Percentiles rank a stretch among this genome's conserved stretches.
phyloP scores from a whole-genome alignment of 345 rosid species.

The Eucalyptus regnans region DNA sequence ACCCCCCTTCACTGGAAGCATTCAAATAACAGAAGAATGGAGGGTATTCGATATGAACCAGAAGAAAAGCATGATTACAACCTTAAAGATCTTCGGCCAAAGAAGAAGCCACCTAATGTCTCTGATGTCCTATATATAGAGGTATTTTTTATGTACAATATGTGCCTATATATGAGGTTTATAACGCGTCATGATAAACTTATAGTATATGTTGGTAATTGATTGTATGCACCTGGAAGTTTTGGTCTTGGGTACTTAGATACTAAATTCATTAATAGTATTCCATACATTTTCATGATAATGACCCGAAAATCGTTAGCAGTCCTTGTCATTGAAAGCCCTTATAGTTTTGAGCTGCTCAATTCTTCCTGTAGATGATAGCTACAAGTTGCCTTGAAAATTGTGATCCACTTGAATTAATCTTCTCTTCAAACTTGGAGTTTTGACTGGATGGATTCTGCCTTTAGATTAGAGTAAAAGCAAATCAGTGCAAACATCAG shows the following conservation, averaged over 20 bases:
- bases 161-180: background rate
- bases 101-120: conserved; percentile 30
- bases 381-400: background rate
- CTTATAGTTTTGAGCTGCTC: background rate
- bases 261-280: background rate
- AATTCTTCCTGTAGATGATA: background rate
- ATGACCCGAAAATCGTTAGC: background rate
- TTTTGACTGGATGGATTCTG: background rate
- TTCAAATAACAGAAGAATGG: conserved; percentile 29
- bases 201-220: background rate
- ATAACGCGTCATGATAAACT: background rate
- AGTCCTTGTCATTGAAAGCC: background rate
- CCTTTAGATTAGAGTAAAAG: background rate
- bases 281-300: background rate
- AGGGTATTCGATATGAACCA: conserved; percentile 23
- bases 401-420: background rate
- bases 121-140: conserved; percentile 63
- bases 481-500: background rate
- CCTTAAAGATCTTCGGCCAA: conserved; percentile 51
- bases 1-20: conserved; percentile 82
- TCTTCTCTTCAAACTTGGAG: background rate
- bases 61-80: conserved; percentile 40
- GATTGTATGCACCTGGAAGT: background rate
- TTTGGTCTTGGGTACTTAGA: background rate
- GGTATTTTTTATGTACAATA: conserved; percentile 9